Evolutionary conservation across 1,284 basidiomycete species (phyloP), one percentile per base, ranked within the genome.

Genomic region (Mycena citricolor): DNA sequence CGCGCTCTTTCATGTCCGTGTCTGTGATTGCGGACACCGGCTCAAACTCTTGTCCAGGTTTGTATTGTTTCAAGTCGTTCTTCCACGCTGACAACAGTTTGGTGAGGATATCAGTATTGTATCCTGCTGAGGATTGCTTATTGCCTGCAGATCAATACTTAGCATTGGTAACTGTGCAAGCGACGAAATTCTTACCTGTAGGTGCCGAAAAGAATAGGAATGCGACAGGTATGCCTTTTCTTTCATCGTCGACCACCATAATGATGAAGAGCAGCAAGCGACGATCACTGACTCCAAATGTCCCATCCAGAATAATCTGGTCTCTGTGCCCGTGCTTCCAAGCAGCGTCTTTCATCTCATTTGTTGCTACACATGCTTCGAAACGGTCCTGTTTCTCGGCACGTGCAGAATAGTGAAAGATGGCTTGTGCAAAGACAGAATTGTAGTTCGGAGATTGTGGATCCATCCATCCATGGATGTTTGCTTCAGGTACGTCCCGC

Each of bases 131-230:
- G 1, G 52, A 54, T 8, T 39, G 42, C 29, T 41, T 35, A 30
- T 53, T 55, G 13, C n/a, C n/a, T n/a, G n/a, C n/a, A n/a, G n/a
- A n/a, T n/a, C n/a, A n/a, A n/a, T n/a, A n/a, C n/a, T n/a, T n/a
- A n/a, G n/a, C n/a, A n/a, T n/a, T n/a, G n/a, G n/a, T n/a, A n/a
- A n/a, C n/a, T n/a, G n/a, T n/a, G n/a, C n/a, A n/a, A n/a, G n/a
- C n/a, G n/a, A n/a, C n/a, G n/a, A n/a, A n/a, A n/a, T n/a, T n/a
- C n/a, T n/a, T n/a, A n/a, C 52, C 51, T 1, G 56, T 29, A 12
- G 54, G 53, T 2, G 57, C 55, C 12, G 54, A 56, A 35, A 60
- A 59, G 8, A 60, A 44, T 8, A 60, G 35, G 32, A 60, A 56
- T 5, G 54, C 51, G 4, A 60, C 22, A 12, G 57, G 57, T 4